These are phyloP conservation scores for Leptographium radiaticola DNA, from an alignment of 2,329 filamentous ascomycete species.

Conservation along the genomic window DNA sequence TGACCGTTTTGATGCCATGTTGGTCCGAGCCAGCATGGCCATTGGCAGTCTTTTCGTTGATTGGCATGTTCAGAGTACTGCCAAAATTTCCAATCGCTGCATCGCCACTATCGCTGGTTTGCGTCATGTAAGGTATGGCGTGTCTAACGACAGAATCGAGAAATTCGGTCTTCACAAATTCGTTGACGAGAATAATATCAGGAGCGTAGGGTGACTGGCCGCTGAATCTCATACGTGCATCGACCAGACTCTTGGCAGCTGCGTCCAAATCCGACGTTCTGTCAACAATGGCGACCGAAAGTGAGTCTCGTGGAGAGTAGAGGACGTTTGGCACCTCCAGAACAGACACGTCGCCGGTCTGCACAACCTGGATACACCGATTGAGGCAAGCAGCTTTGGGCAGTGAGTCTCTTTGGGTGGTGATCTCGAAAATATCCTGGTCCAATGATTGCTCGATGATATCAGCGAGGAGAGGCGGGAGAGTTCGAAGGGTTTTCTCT, in stretches of 20 bases:
- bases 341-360: slow-evolving; percentile 7
- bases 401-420: slow-evolving; percentile 1
- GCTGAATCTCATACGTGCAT: slow-evolving; percentile 39
- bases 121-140: slow-evolving; percentile 11
- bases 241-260: slow-evolving; percentile 39
- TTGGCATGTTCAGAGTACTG: not conserved
- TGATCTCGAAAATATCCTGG: slow-evolving; percentile 8
- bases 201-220: slow-evolving; percentile 48
- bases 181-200: slow-evolving; percentile 51
- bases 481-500: slow-evolving; percentile 9
- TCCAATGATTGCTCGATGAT: not conserved
- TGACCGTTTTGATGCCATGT: not conserved
- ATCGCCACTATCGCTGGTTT: not conserved
- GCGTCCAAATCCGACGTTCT: slow-evolving; percentile 39
- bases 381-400: not conserved
- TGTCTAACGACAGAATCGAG: slow-evolving; percentile 32
- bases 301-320: slow-evolving; percentile 11
- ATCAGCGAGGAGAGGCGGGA: not conserved
- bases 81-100: not conserved
- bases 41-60: not conserved
- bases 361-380: slow-evolving; percentile 12
- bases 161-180: slow-evolving; percentile 43
- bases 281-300: slow-evolving; percentile 44
- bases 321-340: slow-evolving; percentile 1
- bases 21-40: too few relatives aligned